A percentile compares a stretch with the other conserved stretches of the same genome.
These are phyloP conservation scores for Scalesia atractyloides DNA, from an alignment of 129 eudicot genomes.

Conservation along the genomic window DNA sequence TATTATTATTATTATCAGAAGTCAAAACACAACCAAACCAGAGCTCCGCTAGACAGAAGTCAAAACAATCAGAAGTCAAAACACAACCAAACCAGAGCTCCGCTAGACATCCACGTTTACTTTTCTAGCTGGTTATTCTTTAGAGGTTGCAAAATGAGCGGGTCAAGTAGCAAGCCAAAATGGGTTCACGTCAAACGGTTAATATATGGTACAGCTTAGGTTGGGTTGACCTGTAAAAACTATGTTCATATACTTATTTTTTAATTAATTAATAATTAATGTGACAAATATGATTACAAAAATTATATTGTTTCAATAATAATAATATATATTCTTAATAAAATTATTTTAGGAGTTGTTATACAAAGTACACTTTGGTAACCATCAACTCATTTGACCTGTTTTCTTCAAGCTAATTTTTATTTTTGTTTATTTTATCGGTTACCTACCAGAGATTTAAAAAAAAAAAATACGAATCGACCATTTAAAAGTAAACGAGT, in stretches of 20 bases:
- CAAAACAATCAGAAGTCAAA: not conserved
- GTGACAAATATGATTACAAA: no score
- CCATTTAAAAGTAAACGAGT: not conserved
- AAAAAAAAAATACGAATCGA: not conserved
- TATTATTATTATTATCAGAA: not conserved
- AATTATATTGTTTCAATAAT: no score
- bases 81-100: not conserved
- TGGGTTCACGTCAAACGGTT: not conserved
- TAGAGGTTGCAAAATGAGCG: conserved; percentile 2
- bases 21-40: not conserved
- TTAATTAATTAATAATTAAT: no score
- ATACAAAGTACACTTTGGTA: not conserved
- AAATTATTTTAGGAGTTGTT: not conserved
- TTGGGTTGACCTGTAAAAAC: not conserved
- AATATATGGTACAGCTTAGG: not conserved
- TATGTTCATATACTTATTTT: not conserved
- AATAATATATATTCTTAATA: no score
- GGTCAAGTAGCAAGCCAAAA: not conserved
- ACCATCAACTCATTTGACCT: not conserved
- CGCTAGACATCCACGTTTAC: not conserved
- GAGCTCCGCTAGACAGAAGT: not conserved
- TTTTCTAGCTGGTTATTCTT: not conserved
- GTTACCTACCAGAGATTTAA: not conserved
- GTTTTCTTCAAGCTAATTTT: not conserved
- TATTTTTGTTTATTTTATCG: not conserved